phyloP scores from a whole-genome alignment of 345 rosid species.

The Eutrema yunnanense region DNA sequence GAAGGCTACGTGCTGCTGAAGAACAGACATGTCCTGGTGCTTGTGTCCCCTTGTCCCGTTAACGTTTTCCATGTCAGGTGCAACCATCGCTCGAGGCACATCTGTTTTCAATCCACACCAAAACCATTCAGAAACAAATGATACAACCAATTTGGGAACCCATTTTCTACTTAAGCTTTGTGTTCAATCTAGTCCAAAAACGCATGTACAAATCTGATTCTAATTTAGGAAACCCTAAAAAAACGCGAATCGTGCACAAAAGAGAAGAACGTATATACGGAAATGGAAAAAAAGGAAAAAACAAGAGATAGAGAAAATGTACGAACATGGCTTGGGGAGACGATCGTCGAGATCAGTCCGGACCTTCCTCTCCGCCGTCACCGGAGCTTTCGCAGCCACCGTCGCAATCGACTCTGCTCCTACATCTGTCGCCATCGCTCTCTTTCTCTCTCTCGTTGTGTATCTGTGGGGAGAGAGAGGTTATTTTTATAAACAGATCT shows the following conservation, averaged over 20 bases:
- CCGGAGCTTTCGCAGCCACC: slow-evolving; percentile 45
- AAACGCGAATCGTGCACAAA: neutral
- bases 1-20: slow-evolving; percentile 62
- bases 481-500: neutral
- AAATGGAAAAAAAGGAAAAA: neutral
- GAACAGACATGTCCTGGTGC: slow-evolving; percentile 49
- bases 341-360: slow-evolving; percentile 45
- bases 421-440: slow-evolving; percentile 22
- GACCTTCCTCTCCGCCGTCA: slow-evolving; percentile 45
- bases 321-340: slow-evolving; percentile 53
- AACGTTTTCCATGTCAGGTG: slow-evolving; percentile 52
- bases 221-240: neutral
- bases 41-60: slow-evolving; percentile 54
- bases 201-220: neutral
- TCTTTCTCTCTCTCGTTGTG: neutral
- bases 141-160: too few relatives aligned
- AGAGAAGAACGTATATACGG: neutral
- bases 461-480: neutral
- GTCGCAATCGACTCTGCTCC: slow-evolving; percentile 34
- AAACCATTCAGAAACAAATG: too few relatives aligned
- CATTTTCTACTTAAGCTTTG: too few relatives aligned
- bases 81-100: slow-evolving; percentile 47
- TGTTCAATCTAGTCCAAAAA: neutral
- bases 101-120: slow-evolving; percentile 26
- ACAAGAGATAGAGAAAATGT: neutral